Evolutionary conservation across 116 monocot species (phyloP).

Genomic region (Trichopus zeylanicus): DNA sequence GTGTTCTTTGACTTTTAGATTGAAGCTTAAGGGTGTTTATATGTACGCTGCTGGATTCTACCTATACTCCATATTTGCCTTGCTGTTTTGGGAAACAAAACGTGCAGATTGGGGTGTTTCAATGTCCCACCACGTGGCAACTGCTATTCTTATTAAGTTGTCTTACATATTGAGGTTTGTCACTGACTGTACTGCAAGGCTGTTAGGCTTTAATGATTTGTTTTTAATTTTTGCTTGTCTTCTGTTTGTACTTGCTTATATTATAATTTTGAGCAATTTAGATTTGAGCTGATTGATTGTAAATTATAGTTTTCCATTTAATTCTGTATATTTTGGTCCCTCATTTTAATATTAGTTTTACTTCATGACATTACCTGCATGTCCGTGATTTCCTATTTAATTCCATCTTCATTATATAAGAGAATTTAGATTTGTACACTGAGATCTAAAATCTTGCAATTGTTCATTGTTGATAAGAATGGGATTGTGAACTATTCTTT

Average conservation of each 20-base stretch:
- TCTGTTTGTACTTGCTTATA: not conserved
- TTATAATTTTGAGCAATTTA: constrained; percentile 5
- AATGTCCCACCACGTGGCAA: constrained; percentile 76
- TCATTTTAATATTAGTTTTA: too few relatives aligned
- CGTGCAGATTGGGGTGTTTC: constrained; percentile 39
- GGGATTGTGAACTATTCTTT: too few relatives aligned
- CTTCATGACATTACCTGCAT: too few relatives aligned
- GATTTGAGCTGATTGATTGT: too few relatives aligned
- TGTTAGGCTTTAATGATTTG: not conserved
- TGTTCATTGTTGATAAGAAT: too few relatives aligned
- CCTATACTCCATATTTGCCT: constrained; percentile 39
- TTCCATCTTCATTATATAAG: too few relatives aligned
- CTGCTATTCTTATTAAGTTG: constrained; percentile 53
- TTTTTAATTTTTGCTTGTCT: not conserved
- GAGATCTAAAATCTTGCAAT: too few relatives aligned
- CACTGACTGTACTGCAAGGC: not conserved
- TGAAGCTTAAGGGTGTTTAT: constrained; percentile 67
- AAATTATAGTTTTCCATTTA: too few relatives aligned
- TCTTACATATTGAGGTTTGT: constrained; percentile 76
- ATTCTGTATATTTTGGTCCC: too few relatives aligned
- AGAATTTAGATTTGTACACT: too few relatives aligned
- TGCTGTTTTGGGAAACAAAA: constrained; percentile 48
- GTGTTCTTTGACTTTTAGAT: constrained; percentile 26
- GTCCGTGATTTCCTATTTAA: too few relatives aligned
- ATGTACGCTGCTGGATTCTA: constrained; percentile 52